These are phyloP conservation scores for Leccinum fuscescens DNA, from an alignment of 1,284 basidiomycete genomes.

Conservation along the genomic window DNA sequence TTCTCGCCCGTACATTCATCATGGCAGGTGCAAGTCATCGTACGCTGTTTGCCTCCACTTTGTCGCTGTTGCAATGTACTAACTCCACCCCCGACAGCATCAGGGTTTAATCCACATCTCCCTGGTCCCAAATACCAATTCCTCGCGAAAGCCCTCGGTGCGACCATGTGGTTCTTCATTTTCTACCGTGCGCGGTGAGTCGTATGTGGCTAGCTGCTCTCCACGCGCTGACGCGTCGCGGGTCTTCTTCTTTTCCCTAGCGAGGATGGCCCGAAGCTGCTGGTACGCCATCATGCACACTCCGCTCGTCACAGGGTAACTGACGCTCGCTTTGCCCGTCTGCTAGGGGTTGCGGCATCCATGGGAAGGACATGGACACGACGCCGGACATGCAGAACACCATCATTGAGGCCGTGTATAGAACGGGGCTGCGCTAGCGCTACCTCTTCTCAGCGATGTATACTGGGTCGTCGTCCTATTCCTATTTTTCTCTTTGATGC, in stretches of 20 bases:
- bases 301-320: neutral
- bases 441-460: slow-evolving; percentile 12
- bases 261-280: slow-evolving; percentile 71
- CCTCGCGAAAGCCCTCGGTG: slow-evolving; percentile 82
- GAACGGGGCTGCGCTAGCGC: slow-evolving; percentile 7
- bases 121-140: slow-evolving; percentile 76
- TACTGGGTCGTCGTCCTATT: slow-evolving; percentile 2
- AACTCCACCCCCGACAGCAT: slow-evolving; percentile 35
- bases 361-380: too few relatives aligned
- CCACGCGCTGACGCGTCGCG: slow-evolving; percentile 1
- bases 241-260: slow-evolving; percentile 34
- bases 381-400: too few relatives aligned
- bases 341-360: too few relatives aligned
- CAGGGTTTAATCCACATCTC: slow-evolving; percentile 84
- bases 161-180: slow-evolving; percentile 97
- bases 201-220: neutral
- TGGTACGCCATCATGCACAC: slow-evolving; percentile 43
- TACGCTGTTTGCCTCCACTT: slow-evolving; percentile 12
- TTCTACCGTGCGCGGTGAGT: slow-evolving; percentile 90
- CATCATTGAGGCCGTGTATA: slow-evolving; percentile 5
- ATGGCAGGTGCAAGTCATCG: slow-evolving; percentile 33
- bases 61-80: neutral
- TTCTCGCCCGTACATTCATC: slow-evolving; percentile 23
- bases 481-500: neutral
- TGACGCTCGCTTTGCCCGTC: too few relatives aligned